A percentile compares a stretch with the other conserved stretches of the same genome.
Evolutionary conservation across 1,284 basidiomycete genomes (phyloP).

Genomic region (Cystobasidium pallidum): DNA sequence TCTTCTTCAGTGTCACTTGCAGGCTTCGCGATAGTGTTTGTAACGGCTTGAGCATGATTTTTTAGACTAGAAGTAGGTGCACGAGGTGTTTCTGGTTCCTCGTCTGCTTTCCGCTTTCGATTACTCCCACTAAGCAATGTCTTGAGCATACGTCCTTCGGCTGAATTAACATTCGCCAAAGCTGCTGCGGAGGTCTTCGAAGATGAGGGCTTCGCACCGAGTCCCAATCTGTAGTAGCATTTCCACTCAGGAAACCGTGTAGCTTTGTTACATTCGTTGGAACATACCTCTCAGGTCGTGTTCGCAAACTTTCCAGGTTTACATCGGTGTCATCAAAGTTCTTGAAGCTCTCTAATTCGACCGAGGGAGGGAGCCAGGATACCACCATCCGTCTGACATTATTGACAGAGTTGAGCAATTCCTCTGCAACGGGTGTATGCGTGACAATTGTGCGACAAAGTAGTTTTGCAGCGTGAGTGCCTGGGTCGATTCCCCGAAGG

Average conservation of each 20-base stretch:
- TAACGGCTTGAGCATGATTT: neutral
- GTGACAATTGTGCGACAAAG: too few species aligned
- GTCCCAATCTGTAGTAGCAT: slow-evolving; percentile 32
- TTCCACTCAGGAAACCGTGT: neutral
- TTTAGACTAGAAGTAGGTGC: neutral
- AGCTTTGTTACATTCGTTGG: neutral
- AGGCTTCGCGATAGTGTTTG: neutral
- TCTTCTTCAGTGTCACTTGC: slow-evolving; percentile 25
- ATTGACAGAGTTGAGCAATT: slow-evolving; percentile 30
- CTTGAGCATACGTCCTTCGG: slow-evolving; percentile 29
- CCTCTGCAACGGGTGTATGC: slow-evolving; percentile 12
- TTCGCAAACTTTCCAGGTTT: slow-evolving; percentile 25
- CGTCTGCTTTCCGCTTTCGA: slow-evolving; percentile 37
- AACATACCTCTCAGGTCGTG: slow-evolving; percentile 38
- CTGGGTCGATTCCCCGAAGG: neutral
- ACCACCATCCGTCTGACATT: slow-evolving; percentile 39
- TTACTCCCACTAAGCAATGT: slow-evolving; percentile 1
- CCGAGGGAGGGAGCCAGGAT: slow-evolving; percentile 27
- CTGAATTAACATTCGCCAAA: slow-evolving; percentile 22
- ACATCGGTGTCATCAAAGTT: slow-evolving; percentile 9
- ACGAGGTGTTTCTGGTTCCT: slow-evolving; percentile 5
- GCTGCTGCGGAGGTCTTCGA: slow-evolving; percentile 27
- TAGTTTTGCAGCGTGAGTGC: neutral
- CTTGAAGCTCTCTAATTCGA: slow-evolving; percentile 4
- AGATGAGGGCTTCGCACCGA: slow-evolving; percentile 21